These are phyloP conservation scores for Arthrobotrys sphaeroides DNA, from an alignment of 2,329 filamentous ascomycete species.

Conservation along the genomic window DNA sequence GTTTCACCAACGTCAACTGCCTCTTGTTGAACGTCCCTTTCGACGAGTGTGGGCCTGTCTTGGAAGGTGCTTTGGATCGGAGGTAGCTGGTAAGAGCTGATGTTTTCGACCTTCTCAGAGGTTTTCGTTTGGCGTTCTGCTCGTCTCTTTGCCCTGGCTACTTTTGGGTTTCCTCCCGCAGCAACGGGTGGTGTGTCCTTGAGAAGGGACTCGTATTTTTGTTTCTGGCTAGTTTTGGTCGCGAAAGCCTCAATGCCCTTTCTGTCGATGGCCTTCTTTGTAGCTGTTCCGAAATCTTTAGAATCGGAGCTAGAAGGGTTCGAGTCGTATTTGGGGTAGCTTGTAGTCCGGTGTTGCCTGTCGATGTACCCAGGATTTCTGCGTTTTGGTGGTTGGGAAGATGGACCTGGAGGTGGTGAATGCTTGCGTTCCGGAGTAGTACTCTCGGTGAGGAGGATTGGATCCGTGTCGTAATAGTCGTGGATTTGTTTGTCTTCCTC, in stretches of 20 bases:
- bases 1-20: too few relatives aligned
- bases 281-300: neutral
- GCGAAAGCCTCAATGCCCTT: neutral
- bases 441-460: neutral
- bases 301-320: neutral
- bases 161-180: too few relatives aligned
- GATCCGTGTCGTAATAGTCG: neutral
- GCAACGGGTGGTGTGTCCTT: too few relatives aligned
- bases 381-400: neutral
- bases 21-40: too few relatives aligned
- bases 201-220: conserved; percentile 27
- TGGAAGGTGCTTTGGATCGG: too few relatives aligned
- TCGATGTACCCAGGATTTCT: neutral
- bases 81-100: too few relatives aligned
- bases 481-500: neutral
- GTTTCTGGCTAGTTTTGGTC: neutral
- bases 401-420: neutral
- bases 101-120: too few relatives aligned
- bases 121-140: too few relatives aligned
- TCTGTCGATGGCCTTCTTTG: conserved; percentile 1
- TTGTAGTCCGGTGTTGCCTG: neutral
- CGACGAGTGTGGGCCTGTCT: too few relatives aligned
- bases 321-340: neutral
- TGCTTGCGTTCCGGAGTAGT: neutral
- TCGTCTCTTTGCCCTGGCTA: too few relatives aligned